Percentiles rank a stretch among this genome's conserved stretches.
Evolutionary conservation across 2,329 filamentous ascomycete species (phyloP).

Genomic region (Microcera coccophila): DNA sequence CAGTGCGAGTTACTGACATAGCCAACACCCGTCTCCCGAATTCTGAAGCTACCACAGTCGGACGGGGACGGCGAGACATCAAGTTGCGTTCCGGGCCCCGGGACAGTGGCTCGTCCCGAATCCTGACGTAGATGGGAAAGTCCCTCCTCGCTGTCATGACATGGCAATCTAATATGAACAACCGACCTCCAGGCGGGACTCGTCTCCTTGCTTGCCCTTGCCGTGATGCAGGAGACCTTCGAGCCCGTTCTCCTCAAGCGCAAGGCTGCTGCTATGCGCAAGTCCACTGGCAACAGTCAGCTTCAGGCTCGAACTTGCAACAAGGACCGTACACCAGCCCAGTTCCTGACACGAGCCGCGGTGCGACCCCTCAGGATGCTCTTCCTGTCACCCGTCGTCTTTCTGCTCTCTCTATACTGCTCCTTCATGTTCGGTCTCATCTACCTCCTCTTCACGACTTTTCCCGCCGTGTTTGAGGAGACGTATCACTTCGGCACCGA

Average conservation of each 20-base stretch:
- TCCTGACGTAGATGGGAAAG: no score
- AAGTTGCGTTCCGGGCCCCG: no score
- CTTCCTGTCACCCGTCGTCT: conserved; percentile 50
- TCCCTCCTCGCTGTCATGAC: no score
- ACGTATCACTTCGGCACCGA: conserved; percentile 30
- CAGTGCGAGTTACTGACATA: conserved; percentile 43
- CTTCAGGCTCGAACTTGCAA: conserved; percentile 4
- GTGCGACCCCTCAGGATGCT: conserved; percentile 45
- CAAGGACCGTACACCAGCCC: conserved; percentile 8
- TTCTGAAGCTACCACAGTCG: background rate
- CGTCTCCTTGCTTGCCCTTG: background rate
- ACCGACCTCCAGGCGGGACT: conserved; percentile 14
- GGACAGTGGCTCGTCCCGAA: no score
- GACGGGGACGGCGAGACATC: no score
- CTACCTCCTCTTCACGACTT: conserved; percentile 35
- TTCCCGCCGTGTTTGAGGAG: conserved; percentile 32
- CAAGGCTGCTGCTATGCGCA: conserved; percentile 1
- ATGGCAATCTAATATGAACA: conserved; percentile 6
- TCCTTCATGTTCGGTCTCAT: conserved; percentile 34
- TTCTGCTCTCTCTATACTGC: conserved; percentile 38
- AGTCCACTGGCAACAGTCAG: conserved; percentile 7
- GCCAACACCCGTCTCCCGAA: conserved; percentile 20
- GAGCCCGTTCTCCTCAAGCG: background rate
- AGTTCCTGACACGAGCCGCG: conserved; percentile 29
- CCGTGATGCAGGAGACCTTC: conserved; percentile 21